These are phyloP conservation scores for Scutellaria minor DNA, from an alignment of 257 asterid species.

Conservation along the genomic window DNA sequence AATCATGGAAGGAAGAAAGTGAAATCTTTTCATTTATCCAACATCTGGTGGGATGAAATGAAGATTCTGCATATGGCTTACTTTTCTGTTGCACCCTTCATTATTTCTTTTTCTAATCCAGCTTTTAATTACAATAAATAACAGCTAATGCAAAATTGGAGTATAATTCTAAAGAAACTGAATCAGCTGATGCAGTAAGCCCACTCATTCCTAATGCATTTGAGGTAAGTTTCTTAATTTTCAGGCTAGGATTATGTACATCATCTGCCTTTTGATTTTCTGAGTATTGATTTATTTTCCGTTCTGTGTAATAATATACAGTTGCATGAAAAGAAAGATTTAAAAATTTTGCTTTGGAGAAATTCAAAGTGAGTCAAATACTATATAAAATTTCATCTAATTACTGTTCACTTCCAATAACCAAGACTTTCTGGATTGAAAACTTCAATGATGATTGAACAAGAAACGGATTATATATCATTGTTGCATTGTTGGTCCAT, in stretches of 20 bases:
- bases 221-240: conserved; percentile 53
- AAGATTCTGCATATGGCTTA: neutral
- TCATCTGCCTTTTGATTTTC: conserved; percentile 19
- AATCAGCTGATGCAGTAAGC: conserved; percentile 46
- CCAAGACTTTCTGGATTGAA: conserved; percentile 18
- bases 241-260: conserved; percentile 9
- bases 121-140: conserved; percentile 19
- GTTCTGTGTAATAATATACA: conserved; percentile 6
- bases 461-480: neutral
- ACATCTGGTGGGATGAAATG: neutral
- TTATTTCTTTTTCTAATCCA: conserved; percentile 10
- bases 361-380: neutral
- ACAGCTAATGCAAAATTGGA: conserved; percentile 43
- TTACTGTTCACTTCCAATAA: conserved; percentile 19
- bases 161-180: conserved; percentile 43
- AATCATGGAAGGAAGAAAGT: conserved; percentile 21
- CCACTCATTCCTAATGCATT: conserved; percentile 51
- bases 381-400: neutral
- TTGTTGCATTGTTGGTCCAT: neutral
- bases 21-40: neutral
- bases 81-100: neutral
- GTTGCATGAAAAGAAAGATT: neutral
- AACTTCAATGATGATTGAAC: neutral
- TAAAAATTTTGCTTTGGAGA: conserved; percentile 21
- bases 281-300: conserved; percentile 18